These are phyloP conservation scores for Leccinum variabile DNA, from an alignment of 1,284 basidiomycete species.

Conservation along the genomic window DNA sequence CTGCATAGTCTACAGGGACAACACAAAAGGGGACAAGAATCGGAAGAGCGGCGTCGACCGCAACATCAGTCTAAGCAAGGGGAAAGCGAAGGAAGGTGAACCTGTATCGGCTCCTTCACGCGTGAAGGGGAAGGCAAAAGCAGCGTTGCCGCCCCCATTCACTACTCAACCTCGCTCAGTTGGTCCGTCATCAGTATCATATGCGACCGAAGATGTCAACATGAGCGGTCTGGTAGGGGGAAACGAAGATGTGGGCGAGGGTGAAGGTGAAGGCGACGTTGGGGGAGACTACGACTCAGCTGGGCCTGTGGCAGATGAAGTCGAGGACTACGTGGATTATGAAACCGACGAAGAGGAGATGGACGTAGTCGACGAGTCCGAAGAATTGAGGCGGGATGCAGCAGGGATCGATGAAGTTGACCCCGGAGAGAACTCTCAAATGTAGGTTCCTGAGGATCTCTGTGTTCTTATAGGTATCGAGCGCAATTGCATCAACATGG, in stretches of 20 bases:
- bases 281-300: constrained; percentile 30
- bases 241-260: constrained; percentile 20
- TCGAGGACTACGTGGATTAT: constrained; percentile 24
- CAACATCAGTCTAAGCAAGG: constrained; percentile 29
- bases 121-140: constrained; percentile 40
- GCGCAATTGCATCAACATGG: no score
- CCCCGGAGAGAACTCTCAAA: constrained; percentile 12
- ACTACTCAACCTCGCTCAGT: constrained; percentile 31
- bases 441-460: neutral
- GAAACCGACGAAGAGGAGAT: constrained; percentile 38
- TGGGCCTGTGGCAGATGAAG: constrained; percentile 31
- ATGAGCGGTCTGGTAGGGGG: constrained; percentile 22
- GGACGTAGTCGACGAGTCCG: constrained; percentile 39
- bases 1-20: constrained; percentile 56
- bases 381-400: constrained; percentile 36
- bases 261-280: constrained; percentile 25
- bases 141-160: constrained; percentile 29
- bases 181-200: constrained; percentile 18
- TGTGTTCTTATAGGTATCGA: neutral
- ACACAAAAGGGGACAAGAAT: constrained; percentile 53
- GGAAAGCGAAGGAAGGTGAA: constrained; percentile 30
- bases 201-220: constrained; percentile 20
- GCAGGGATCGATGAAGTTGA: constrained; percentile 29
- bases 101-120: constrained; percentile 29
- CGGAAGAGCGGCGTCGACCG: constrained; percentile 42